Percentiles rank a stretch among this genome's conserved stretches.
phyloP scores from a whole-genome alignment of 176 grass and related monocot genomes.

The Ananas comosus region DNA sequence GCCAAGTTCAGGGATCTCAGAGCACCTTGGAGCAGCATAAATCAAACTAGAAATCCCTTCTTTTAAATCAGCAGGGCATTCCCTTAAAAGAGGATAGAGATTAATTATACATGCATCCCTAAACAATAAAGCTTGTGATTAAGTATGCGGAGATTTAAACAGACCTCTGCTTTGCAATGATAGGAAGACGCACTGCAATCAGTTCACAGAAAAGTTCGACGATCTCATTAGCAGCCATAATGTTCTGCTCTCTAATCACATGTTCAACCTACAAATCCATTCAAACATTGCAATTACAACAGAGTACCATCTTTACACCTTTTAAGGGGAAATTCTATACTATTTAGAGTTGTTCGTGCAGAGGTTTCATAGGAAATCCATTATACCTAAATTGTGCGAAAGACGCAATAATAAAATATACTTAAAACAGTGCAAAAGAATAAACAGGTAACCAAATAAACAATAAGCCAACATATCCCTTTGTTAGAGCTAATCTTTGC shows the following conservation, averaged over 20 bases:
- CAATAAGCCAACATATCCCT: too few species aligned
- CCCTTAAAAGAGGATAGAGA: slow-evolving; percentile 33
- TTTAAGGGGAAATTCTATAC: too few species aligned
- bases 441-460: too few species aligned
- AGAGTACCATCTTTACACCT: neutral
- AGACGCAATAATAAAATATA: too few species aligned
- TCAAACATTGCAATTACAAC: neutral
- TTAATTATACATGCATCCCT: slow-evolving; percentile 16
- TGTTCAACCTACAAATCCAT: slow-evolving; percentile 70
- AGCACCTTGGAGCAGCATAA: slow-evolving; percentile 91
- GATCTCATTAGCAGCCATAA: slow-evolving; percentile 83
- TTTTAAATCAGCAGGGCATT: slow-evolving; percentile 83
- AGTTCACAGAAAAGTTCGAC: slow-evolving; percentile 94
- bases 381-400: too few species aligned
- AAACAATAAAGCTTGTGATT: neutral
- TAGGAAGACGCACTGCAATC: slow-evolving; percentile 67
- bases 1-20: slow-evolving; percentile 75
- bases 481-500: too few species aligned
- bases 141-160: slow-evolving; percentile 12
- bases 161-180: slow-evolving; percentile 86
- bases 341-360: too few species aligned
- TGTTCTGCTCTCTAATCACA: slow-evolving; percentile 96
- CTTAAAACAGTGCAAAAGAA: too few species aligned
- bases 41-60: slow-evolving; percentile 98
- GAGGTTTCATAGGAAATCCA: too few species aligned